Evolutionary conservation across 2,329 filamentous ascomycete species (phyloP).

Genomic region (Pseudocercospora musae): DNA sequence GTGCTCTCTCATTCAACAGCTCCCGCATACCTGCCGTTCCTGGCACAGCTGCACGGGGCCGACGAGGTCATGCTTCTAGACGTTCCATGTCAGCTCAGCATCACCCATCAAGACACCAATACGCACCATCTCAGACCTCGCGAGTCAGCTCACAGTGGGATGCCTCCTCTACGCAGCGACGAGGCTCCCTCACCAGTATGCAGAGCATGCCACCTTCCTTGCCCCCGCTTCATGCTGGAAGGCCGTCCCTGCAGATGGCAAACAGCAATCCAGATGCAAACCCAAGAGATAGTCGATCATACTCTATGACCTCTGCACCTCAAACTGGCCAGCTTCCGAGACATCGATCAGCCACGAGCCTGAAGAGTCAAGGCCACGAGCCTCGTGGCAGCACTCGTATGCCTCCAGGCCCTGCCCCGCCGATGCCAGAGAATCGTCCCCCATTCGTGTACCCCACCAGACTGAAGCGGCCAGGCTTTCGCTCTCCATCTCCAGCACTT

Average conservation of each 20-base stretch:
- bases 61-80: constrained; percentile 36
- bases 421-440: constrained; percentile 36
- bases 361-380: constrained; percentile 41
- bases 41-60: constrained; percentile 34
- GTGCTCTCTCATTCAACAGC: constrained; percentile 38
- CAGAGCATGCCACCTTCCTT: constrained; percentile 42
- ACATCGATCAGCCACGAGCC: constrained; percentile 45
- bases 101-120: constrained; percentile 34
- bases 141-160: constrained; percentile 40
- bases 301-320: constrained; percentile 41
- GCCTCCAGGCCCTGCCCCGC: constrained; percentile 33
- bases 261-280: constrained; percentile 23
- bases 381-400: constrained; percentile 29
- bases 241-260: constrained; percentile 21
- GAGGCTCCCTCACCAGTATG: constrained; percentile 42
- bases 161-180: constrained; percentile 37
- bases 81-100: constrained; percentile 37
- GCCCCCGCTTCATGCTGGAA: constrained; percentile 27
- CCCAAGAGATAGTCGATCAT: constrained; percentile 41
- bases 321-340: constrained; percentile 38
- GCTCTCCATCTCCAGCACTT: constrained; percentile 44
- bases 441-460: constrained; percentile 44
- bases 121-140: constrained; percentile 41
- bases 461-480: constrained; percentile 41
- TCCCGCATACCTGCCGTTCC: constrained; percentile 39